A percentile compares a stretch with the other conserved stretches of the same genome.
Conservation (phyloP, 2,329 filamentous ascomycete species). For the Kalmusia sp. region DNA sequence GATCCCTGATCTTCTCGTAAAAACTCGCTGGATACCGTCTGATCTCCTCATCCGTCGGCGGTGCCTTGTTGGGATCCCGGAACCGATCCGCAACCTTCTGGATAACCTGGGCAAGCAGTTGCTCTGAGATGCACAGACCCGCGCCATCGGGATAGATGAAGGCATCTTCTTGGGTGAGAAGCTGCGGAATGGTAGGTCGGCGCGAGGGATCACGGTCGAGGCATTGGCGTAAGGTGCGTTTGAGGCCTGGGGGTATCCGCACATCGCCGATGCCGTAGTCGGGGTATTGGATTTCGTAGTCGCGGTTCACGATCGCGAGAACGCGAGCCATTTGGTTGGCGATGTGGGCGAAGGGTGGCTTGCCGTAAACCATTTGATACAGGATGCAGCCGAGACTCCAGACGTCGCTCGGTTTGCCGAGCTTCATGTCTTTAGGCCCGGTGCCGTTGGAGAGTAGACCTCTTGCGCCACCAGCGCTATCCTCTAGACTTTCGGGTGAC, state of each 20-base stretch:
- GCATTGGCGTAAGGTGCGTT: constrained; percentile 64
- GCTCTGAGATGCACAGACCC: constrained; percentile 58
- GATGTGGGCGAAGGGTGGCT: constrained; percentile 93
- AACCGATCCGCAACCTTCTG: constrained; percentile 67
- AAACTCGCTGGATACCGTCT: constrained; percentile 55
- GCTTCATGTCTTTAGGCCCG: constrained; percentile 80
- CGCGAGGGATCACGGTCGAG: constrained; percentile 64
- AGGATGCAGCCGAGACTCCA: constrained; percentile 97
- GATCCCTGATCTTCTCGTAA: constrained; percentile 54
- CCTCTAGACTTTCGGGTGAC: constrained; percentile 92
- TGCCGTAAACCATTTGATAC: constrained; percentile 98
- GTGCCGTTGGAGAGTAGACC: constrained; percentile 47
- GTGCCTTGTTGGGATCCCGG: constrained; percentile 56
- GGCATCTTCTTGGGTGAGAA: constrained; percentile 62
- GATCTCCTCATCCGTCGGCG: constrained; percentile 65
- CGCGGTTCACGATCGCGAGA: constrained; percentile 83
- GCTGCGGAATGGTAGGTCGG: constrained; percentile 63
- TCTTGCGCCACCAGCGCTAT: constrained; percentile 71
- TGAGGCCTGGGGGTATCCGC: constrained; percentile 61
- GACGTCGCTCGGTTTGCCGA: constrained; percentile 94
- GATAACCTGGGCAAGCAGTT: constrained; percentile 66
- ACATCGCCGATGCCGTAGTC: constrained; percentile 71
- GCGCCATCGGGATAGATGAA: constrained; percentile 65
- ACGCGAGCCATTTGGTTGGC: constrained; percentile 85
- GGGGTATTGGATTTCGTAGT: constrained; percentile 75